Evolutionary conservation across 495 filamentous ascomycete genomes (phyloP), one percentile per base, ranked within the genome.

Genomic region (Penicillium roqueforti): DNA sequence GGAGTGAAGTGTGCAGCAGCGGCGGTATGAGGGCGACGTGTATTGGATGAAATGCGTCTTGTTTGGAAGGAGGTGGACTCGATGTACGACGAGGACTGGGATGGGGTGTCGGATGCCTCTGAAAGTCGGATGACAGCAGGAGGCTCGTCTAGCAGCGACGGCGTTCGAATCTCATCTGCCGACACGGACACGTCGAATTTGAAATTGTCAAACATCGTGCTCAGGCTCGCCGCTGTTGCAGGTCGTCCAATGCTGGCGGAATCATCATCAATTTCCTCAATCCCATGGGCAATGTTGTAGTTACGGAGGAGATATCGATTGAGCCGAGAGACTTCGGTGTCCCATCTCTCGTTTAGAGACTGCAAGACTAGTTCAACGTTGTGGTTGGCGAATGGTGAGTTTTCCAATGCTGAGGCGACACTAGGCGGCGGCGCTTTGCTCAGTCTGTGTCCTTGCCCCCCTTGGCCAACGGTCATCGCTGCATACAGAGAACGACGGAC

Each of bases 261-360:
- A n/a, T n/a, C 41, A 29, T 76, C 73, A 43, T 73, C 68, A 5
- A 32, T 48, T 7, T 63, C 67, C 13, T 65, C 62, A 28, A 74
- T 54, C 10, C 78, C 79, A 40, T 82, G 66, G 1, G 75, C 74
- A 11, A 86, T 56, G 42, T 82, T 78, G 60, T 76, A 81, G 62
- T 88, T 89, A 10, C 86, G 78, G 26, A 73, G 68, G 16, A 88
- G 75, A 56, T 84, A 87, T 47, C 76, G 69, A 16, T 76, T 69
- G 29, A 88, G 62, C 23, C 83, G 77, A 31, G 70, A 68, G 19
- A 79, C 70, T 62, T 88, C 83, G 5, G 69, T 63, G 26, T 84
- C 78, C 86, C 86, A 89, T 62, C 80, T 83, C 18, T 78, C 76
- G 41, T 77, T 76, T 32, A 89, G 60, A 0, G 83, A 72, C 19